Base-by-base conservation (phyloP, 805 yeast species). In the Candida adriatica region DNA sequence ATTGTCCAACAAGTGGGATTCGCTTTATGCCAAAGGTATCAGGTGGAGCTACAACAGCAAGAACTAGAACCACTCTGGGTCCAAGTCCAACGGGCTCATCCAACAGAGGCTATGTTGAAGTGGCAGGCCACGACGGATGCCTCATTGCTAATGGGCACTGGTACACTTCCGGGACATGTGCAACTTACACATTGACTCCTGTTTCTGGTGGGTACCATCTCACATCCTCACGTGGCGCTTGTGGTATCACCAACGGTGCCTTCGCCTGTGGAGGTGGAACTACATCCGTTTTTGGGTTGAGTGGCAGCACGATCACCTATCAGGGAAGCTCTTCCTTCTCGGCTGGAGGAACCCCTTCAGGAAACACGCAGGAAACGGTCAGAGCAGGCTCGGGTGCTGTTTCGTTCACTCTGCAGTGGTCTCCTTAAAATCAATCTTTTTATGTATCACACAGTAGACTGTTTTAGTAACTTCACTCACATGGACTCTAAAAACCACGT, bases 121-220 rank as follows among this genome's bases (percentile, higher is more conserved):
- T 73, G 14, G 49, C 64, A 14, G 70, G 60, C 26, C 70, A 76
- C 35, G 41, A 56, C 6, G 95, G 94, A 10, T 84, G 95, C 56
- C 60, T 88, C 34, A 88, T 87, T 46, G 72, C 81, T 36, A 82
- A 75, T 48, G 97, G 97, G 4, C 70, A 74, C 43, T 88, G 94
- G 90, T 83, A 79, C 58, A 52, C 68, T 4, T 53, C 58, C 25
- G 95, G 95, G 1, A 73, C 88, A 1, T 88, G 96, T 56, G 96
- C 95, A 4, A 74, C 79, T 7, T 87, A 66, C 58, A 65, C 64
- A 15, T 46, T 81, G 13, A 46, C 16, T 10, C 30, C 34, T 10
- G 8, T 20, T 18, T 30, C 18, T 6, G 31, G 19, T 4, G 90
- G 90, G 13, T 70, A 73, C 48, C 69, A 73, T 34, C 48, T 87